Evolutionary conservation across 768 basidiomycete genomes (phyloP).

Genomic region (Termitomyces sp.): DNA sequence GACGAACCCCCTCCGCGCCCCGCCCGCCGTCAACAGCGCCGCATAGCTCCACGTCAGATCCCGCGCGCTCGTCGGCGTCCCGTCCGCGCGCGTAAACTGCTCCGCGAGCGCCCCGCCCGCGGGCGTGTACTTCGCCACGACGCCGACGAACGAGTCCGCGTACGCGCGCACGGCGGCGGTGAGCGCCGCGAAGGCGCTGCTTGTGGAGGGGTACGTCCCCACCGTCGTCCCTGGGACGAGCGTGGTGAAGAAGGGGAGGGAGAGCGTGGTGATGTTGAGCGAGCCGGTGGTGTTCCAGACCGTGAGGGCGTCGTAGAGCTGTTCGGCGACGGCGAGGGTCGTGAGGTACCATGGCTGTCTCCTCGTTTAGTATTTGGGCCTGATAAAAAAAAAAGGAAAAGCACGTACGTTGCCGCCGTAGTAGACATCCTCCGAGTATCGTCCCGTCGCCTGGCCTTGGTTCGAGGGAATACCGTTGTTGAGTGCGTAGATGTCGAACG

Average conservation of each 20-base stretch:
- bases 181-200: constrained; percentile 46
- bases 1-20: constrained; percentile 44
- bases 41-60: constrained; percentile 82
- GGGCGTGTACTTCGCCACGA: constrained; percentile 62
- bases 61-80: constrained; percentile 52
- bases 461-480: constrained; percentile 54
- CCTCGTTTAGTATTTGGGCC: constrained; percentile 10
- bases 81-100: constrained; percentile 51
- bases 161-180: constrained; percentile 45
- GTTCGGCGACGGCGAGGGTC: constrained; percentile 69
- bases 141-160: constrained; percentile 63
- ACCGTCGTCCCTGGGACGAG: constrained; percentile 43
- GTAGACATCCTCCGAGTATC: constrained; percentile 76
- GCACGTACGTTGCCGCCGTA: constrained; percentile 61
- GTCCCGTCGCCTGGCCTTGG: constrained; percentile 67
- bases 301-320: constrained; percentile 67
- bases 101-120: constrained; percentile 57
- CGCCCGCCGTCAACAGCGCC: constrained; percentile 56
- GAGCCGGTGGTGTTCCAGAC: constrained; percentile 56
- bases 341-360: constrained; percentile 73
- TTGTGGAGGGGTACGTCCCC: constrained; percentile 49
- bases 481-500: constrained; percentile 68
- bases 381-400: not conserved
- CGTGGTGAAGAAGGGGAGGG: constrained; percentile 68
- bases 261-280: constrained; percentile 52